phyloP scores from a whole-genome alignment of 306 rosid species.

The Potentilla sterilis region DNA sequence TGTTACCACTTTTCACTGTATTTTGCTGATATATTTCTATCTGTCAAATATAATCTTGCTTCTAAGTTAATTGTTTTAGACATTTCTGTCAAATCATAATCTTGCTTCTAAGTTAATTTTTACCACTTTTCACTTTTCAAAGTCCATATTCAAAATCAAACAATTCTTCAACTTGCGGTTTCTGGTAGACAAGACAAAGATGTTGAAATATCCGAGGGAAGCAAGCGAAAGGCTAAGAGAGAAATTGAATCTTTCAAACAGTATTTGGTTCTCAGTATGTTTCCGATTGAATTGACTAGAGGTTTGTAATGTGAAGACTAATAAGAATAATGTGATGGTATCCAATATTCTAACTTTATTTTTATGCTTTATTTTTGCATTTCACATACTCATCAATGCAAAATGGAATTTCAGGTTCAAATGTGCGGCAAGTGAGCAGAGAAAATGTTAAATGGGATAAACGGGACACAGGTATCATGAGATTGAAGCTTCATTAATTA shows the following conservation, averaged over 20 bases:
- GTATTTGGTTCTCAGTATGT: slow-evolving; percentile 37
- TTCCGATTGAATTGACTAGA: slow-evolving; percentile 54
- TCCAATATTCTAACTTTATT: slow-evolving; percentile 9
- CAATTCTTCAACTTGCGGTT: slow-evolving; percentile 19
- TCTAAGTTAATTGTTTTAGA: no score
- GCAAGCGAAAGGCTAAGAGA: slow-evolving; percentile 20
- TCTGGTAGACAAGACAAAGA: slow-evolving; percentile 44
- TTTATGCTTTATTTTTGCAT: neutral
- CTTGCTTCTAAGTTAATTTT: neutral
- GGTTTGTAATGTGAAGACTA: slow-evolving; percentile 40
- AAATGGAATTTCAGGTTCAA: slow-evolving; percentile 41
- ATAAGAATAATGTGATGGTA: slow-evolving; percentile 1
- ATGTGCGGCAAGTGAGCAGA: slow-evolving; percentile 27
- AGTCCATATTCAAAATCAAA: neutral
- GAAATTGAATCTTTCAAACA: slow-evolving; percentile 58
- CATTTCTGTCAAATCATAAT: neutral
- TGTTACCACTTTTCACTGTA: neutral
- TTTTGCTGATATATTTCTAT: slow-evolving; percentile 3
- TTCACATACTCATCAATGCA: slow-evolving; percentile 14
- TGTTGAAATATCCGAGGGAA: slow-evolving; percentile 44
- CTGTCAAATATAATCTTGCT: no score
- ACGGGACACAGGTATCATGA: slow-evolving; percentile 39
- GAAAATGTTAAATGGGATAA: slow-evolving; percentile 59
- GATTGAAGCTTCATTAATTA: slow-evolving; percentile 12
- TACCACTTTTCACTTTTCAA: neutral